phyloP scores from a whole-genome alignment of 257 asterid species.

The Mentha longifolia region DNA sequence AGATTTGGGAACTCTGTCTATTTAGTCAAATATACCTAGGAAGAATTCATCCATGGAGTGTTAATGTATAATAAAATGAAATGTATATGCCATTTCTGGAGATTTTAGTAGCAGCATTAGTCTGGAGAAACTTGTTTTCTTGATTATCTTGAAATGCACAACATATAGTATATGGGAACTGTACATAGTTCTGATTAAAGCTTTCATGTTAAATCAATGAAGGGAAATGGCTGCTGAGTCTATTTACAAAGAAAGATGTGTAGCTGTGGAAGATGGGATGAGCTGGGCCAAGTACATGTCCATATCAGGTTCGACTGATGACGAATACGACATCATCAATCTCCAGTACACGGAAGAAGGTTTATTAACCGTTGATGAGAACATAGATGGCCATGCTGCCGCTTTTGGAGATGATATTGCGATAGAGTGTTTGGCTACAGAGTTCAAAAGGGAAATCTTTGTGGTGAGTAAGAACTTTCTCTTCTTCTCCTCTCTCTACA shows the following conservation, averaged over 20 bases:
- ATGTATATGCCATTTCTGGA: background rate
- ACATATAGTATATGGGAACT: background rate
- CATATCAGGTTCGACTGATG: slow-evolving; percentile 81
- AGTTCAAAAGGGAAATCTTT: slow-evolving; percentile 88
- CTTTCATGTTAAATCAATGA: slow-evolving; percentile 45
- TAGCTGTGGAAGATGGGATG: slow-evolving; percentile 78
- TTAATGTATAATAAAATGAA: background rate
- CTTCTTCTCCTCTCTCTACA: no score
- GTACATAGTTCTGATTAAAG: slow-evolving; percentile 33
- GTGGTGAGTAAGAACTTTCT: slow-evolving; percentile 74
- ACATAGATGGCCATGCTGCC: slow-evolving; percentile 84
- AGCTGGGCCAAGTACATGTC: slow-evolving; percentile 99
- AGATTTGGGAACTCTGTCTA: background rate
- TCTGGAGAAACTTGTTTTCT: background rate
- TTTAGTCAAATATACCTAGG: background rate
- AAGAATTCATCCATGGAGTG: background rate
- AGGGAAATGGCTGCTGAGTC: slow-evolving; percentile 95
- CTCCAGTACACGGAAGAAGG: slow-evolving; percentile 96
- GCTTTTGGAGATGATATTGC: slow-evolving; percentile 99
- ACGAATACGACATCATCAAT: slow-evolving; percentile 86
- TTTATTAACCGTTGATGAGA: slow-evolving; percentile 80
- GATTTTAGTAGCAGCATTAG: background rate
- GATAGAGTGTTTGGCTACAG: slow-evolving; percentile 92
- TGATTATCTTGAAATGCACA: background rate
- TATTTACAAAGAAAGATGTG: slow-evolving; percentile 86